A percentile compares a stretch with the other conserved stretches of the same genome.
Evolutionary conservation across 108 stramenopile genomes (phyloP).

Genomic region (Fistulifera solaris): DNA sequence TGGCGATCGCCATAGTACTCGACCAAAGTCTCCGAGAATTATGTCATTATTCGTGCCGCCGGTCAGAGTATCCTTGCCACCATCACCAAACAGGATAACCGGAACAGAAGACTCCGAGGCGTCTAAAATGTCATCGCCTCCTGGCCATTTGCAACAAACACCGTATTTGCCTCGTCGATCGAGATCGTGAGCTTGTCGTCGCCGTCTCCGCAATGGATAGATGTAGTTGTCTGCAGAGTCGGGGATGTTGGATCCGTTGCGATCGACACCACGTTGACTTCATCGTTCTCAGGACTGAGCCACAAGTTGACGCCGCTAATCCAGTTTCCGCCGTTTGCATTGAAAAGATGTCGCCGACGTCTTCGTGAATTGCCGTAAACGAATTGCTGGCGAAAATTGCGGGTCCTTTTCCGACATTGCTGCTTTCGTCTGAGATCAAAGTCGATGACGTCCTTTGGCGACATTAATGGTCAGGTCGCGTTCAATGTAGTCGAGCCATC

Average conservation of each 20-base stretch:
- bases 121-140: slow-evolving; percentile 16
- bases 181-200: slow-evolving; percentile 16
- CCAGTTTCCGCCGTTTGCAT: slow-evolving; percentile 20
- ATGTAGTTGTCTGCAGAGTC: slow-evolving; percentile 22
- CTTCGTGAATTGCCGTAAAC: slow-evolving; percentile 12
- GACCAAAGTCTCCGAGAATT: slow-evolving; percentile 28
- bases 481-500: slow-evolving; percentile 24
- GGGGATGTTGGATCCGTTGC: slow-evolving; percentile 1
- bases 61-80: slow-evolving; percentile 19
- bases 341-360: slow-evolving; percentile 24
- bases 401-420: slow-evolving; percentile 12
- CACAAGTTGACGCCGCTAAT: slow-evolving; percentile 21
- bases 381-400: slow-evolving; percentile 13
- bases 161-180: slow-evolving; percentile 10
- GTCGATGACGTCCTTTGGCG: slow-evolving; percentile 18
- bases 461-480: slow-evolving; percentile 16
- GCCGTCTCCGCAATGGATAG: slow-evolving; percentile 23
- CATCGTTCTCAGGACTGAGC: slow-evolving; percentile 21
- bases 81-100: slow-evolving; percentile 32
- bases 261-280: slow-evolving; percentile 18
- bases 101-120: slow-evolving; percentile 20
- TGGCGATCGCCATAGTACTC: slow-evolving; percentile 16
- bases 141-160: slow-evolving; percentile 31
- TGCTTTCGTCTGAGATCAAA: slow-evolving; percentile 25
- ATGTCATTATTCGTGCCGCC: slow-evolving; percentile 17